A percentile compares a stretch with the other conserved stretches of the same genome.
Evolutionary conservation across 192 early-diverging fungal genomes (phyloP).

Genomic region (Gigaspora rosea): DNA sequence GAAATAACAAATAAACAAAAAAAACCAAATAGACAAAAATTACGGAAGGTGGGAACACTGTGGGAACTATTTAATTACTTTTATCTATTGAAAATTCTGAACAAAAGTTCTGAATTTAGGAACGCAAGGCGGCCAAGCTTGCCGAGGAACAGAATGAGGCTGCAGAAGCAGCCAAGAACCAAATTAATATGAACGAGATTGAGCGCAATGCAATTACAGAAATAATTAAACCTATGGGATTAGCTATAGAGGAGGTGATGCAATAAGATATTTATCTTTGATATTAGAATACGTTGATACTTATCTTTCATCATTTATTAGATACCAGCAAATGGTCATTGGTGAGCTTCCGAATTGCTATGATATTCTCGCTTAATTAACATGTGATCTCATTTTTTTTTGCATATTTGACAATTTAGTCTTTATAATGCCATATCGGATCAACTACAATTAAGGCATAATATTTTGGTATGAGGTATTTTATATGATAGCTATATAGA

Average conservation of each 20-base stretch:
- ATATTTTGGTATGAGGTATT: constrained; percentile 39
- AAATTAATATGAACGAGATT: constrained; percentile 72
- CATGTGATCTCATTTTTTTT: constrained; percentile 17
- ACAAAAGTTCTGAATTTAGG: constrained; percentile 36
- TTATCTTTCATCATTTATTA: constrained; percentile 28
- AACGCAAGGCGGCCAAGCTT: constrained; percentile 71
- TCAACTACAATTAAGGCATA: constrained; percentile 66
- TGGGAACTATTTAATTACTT: no score
- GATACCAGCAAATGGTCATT: constrained; percentile 90
- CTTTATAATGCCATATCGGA: constrained; percentile 89
- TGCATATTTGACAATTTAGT: constrained; percentile 35
- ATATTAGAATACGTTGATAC: neutral
- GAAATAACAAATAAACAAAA: no score
- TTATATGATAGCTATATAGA: neutral
- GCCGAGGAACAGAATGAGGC: constrained; percentile 73
- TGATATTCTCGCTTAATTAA: neutral
- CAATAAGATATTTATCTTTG: neutral
- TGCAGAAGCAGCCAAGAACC: constrained; percentile 69
- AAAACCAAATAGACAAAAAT: no score
- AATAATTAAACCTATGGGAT: constrained; percentile 55
- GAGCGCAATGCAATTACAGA: constrained; percentile 71
- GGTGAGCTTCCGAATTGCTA: constrained; percentile 45
- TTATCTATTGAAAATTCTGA: no score
- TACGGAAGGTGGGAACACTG: no score
- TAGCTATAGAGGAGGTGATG: constrained; percentile 62